Percentiles rank a stretch among this genome's conserved stretches.
phyloP scores from a whole-genome alignment of 2,329 filamentous ascomycete genomes.

The Aspergillus floridensis region DNA sequence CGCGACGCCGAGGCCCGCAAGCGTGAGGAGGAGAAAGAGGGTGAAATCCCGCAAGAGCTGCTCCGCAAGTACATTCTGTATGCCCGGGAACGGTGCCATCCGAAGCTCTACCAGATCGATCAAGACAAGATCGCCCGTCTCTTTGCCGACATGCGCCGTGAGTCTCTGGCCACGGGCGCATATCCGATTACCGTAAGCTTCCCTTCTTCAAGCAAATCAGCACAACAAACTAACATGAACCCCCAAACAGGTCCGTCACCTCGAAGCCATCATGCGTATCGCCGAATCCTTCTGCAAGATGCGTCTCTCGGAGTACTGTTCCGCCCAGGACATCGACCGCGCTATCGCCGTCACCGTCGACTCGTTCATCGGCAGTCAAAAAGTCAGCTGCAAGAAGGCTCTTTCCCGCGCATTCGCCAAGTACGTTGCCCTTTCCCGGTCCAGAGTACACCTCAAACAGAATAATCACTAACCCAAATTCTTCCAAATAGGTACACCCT shows the following conservation, averaged over 20 bases:
- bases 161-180: conserved; percentile 87
- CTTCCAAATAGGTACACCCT: conserved; percentile 35
- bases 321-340: conserved; percentile 85
- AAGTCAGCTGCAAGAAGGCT: conserved; percentile 96
- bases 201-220: not conserved
- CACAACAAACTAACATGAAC: conserved; percentile 4
- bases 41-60: conserved; percentile 84
- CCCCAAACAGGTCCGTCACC: conserved; percentile 73
- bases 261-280: conserved; percentile 97
- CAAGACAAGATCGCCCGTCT: conserved; percentile 93
- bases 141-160: conserved; percentile 93
- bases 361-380: conserved; percentile 93
- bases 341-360: conserved; percentile 96
- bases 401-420: conserved; percentile 93
- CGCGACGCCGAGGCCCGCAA: conserved; percentile 41
- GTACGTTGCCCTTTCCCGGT: conserved; percentile 55
- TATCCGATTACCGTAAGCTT: conserved; percentile 91
- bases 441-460: not conserved
- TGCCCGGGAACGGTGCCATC: conserved; percentile 80
- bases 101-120: conserved; percentile 95
- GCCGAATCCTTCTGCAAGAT: conserved; percentile 94
- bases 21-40: conserved; percentile 54
- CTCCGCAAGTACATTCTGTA: conserved; percentile 97
- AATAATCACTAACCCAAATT: conserved; percentile 7
- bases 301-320: conserved; percentile 95